Base-by-base conservation (phyloP, 805 yeast genomes). In the Metschnikowia corniflorae region DNA sequence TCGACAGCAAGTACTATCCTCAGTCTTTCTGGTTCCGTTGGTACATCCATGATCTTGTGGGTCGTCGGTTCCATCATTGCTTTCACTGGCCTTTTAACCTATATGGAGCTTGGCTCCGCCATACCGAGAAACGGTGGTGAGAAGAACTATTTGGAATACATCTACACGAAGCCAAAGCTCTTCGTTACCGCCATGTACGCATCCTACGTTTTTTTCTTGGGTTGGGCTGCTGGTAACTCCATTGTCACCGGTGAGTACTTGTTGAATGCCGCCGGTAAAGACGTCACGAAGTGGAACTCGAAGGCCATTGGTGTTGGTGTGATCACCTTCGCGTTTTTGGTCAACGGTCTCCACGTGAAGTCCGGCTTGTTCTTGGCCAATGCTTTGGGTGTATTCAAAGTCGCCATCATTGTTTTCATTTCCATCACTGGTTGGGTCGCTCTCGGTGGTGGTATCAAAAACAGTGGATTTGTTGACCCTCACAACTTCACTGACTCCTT, bases 191-290 rank as follows among this genome's bases (percentile, higher is more conserved):
- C 69, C 41, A 66, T 65, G 71, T 68, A 68, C 50, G 88, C 86
- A 0, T 67, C 88, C 2, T 82, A 83, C 53, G 78, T 80, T 13
- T 78, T 86, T 52, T 72, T 83, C 51, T 65, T 86, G 32, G 93
- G 93, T 24, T 86, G 89, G 86, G 89, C 95, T 16, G 79, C 93
- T 8, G 86, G 89, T 58, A 83, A 84, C 58, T 80, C 89, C 15
- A 77, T 83, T 33, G 86, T 83, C 23, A 82, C 82, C 46, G 94
- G 94, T 20, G 82, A 81, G 53, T 85, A 82, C 61, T 70, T 86
- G 42, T 67, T 85, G 42, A 75, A 74, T 26, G 95, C 94, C 8
- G 88, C 89, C 6, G 81, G 77, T 26, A 71, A 66, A 13, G 82
- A 78, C 42, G 70, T 75, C 7, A 78, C 82, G 9, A 73, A 79